These are phyloP conservation scores for Laguncularia racemosa DNA, from an alignment of 345 rosid species.

Conservation along the genomic window DNA sequence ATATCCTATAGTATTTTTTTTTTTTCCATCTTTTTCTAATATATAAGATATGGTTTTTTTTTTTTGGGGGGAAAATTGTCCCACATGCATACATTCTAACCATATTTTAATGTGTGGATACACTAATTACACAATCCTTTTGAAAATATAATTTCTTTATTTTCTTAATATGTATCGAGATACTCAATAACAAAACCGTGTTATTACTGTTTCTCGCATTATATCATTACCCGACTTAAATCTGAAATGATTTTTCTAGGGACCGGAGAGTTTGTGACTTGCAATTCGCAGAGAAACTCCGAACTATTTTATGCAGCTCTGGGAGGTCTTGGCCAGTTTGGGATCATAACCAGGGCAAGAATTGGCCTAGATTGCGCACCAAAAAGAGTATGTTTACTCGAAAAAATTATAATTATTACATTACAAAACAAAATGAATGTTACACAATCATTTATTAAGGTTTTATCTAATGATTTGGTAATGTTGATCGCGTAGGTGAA, in stretches of 20 bases:
- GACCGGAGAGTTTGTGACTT: slow-evolving; percentile 44
- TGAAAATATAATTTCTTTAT: too few species aligned
- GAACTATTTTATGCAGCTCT: slow-evolving; percentile 49
- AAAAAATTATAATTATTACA: too few species aligned
- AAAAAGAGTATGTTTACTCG: slow-evolving; percentile 21
- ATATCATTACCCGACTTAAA: neutral
- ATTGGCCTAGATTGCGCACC: slow-evolving; percentile 35
- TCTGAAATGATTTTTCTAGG: slow-evolving; percentile 18
- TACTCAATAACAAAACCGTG: neutral
- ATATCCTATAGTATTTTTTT: too few species aligned
- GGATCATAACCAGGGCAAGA: slow-evolving; percentile 53
- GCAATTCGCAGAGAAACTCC: slow-evolving; percentile 24
- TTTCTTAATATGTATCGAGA: too few species aligned
- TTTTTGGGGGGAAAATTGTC: too few species aligned
- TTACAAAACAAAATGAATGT: too few species aligned
- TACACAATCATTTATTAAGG: neutral
- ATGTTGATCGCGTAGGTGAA: slow-evolving; percentile 22
- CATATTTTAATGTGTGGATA: too few species aligned
- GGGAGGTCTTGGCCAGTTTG: slow-evolving; percentile 65
- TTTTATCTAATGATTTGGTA: neutral
- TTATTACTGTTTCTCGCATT: too few species aligned
- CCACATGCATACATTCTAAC: too few species aligned
- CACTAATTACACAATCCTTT: too few species aligned
- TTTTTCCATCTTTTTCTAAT: neutral
- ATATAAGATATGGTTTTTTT: neutral